Evolutionary conservation across 1,139 yeast genomes (phyloP).

Genomic region (Nakaseomyces nivariensis): DNA sequence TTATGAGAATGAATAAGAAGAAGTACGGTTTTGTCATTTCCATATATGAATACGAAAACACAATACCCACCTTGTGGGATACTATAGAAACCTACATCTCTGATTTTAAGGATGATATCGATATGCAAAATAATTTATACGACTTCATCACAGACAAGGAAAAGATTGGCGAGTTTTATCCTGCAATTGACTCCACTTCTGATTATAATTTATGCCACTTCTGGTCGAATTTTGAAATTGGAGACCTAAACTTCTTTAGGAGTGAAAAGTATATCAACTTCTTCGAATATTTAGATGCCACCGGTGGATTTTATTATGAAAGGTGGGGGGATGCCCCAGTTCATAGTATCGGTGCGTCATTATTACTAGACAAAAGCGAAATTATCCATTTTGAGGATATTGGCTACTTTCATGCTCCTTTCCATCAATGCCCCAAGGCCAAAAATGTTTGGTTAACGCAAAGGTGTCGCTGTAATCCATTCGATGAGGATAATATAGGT

Average conservation of each 20-base stretch:
- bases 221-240: slow-evolving; percentile 93
- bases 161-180: slow-evolving; percentile 25
- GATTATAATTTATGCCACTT: slow-evolving; percentile 86
- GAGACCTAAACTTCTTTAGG: slow-evolving; percentile 68
- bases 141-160: slow-evolving; percentile 61
- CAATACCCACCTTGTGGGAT: slow-evolving; percentile 78
- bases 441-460: slow-evolving; percentile 39
- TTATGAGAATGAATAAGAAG: slow-evolving; percentile 61
- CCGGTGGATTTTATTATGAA: slow-evolving; percentile 84
- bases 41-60: slow-evolving; percentile 66
- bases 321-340: slow-evolving; percentile 99
- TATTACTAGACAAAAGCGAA: slow-evolving; percentile 38
- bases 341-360: slow-evolving; percentile 65
- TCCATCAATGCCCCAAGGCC: slow-evolving; percentile 64
- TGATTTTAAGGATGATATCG: slow-evolving; percentile 46
- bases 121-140: slow-evolving; percentile 56
- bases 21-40: slow-evolving; percentile 82
- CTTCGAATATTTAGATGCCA: slow-evolving; percentile 56
- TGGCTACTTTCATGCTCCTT: slow-evolving; percentile 77
- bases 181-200: slow-evolving; percentile 32
- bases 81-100: slow-evolving; percentile 58
- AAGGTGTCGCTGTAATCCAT: slow-evolving; percentile 57
- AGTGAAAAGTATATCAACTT: slow-evolving; percentile 57
- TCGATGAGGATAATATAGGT: slow-evolving; percentile 40
- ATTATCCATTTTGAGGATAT: slow-evolving; percentile 83